Evolutionary conservation across 2,329 filamentous ascomycete genomes (phyloP).

Genomic region (Lecanicillium sp.): DNA sequence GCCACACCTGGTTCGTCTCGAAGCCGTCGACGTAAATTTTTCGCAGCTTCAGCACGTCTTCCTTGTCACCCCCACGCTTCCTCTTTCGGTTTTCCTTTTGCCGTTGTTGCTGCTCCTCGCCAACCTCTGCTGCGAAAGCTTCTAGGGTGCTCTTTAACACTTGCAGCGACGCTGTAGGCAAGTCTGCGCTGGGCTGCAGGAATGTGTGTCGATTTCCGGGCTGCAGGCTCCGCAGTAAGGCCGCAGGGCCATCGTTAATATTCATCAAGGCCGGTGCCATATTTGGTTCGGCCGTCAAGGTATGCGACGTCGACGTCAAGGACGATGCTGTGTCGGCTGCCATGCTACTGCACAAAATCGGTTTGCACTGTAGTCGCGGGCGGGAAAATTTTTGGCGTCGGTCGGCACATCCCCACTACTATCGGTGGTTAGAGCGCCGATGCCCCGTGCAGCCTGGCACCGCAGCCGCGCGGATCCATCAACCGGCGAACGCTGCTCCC

Average conservation of each 20-base stretch:
- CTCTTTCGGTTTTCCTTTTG: slow-evolving; percentile 69
- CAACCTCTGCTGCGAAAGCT: slow-evolving; percentile 65
- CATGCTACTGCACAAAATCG: slow-evolving; percentile 19
- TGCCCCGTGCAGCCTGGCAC: slow-evolving; percentile 1
- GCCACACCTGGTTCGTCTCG: slow-evolving; percentile 83
- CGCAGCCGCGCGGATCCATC: too few relatives aligned
- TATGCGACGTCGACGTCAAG: slow-evolving; percentile 57
- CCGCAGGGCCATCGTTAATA: slow-evolving; percentile 27
- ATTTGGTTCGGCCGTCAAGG: slow-evolving; percentile 44
- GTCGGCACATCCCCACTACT: slow-evolving; percentile 7
- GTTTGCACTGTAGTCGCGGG: neutral
- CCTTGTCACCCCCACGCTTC: slow-evolving; percentile 52
- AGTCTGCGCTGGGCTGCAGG: slow-evolving; percentile 60
- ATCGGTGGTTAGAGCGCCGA: slow-evolving; percentile 5
- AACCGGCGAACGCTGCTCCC: too few relatives aligned
- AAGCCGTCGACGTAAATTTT: slow-evolving; percentile 85
- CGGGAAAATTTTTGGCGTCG: slow-evolving; percentile 5
- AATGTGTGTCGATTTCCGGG: slow-evolving; percentile 62
- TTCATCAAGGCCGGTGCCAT: slow-evolving; percentile 27
- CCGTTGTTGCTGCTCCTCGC: slow-evolving; percentile 62
- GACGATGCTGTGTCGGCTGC: slow-evolving; percentile 44
- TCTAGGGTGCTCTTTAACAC: slow-evolving; percentile 78
- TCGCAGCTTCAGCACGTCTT: slow-evolving; percentile 62
- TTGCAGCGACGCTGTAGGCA: slow-evolving; percentile 63
- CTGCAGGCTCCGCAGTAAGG: slow-evolving; percentile 49